Evolutionary conservation across 441 rosid species (phyloP).

Genomic region (Corymbia citriodora): DNA sequence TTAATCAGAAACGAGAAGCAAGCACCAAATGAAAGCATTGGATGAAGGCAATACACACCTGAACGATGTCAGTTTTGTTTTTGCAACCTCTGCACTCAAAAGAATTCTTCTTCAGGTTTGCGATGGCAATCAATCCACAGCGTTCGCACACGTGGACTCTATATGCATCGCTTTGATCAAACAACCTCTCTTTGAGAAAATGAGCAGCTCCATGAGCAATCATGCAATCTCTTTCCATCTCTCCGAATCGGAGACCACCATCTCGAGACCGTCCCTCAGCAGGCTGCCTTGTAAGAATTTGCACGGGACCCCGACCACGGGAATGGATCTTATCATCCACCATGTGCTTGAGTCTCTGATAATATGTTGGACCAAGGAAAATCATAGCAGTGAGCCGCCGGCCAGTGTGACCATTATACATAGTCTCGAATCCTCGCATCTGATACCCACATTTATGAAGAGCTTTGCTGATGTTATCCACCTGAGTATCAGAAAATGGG

Average conservation of each 20-base stretch:
- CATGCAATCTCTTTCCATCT: constrained; percentile 99
- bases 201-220: constrained; percentile 96
- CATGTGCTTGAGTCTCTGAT: constrained; percentile 97
- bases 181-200: constrained; percentile 89
- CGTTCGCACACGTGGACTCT: constrained; percentile 90
- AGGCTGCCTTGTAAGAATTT: constrained; percentile 93
- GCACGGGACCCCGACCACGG: constrained; percentile 97
- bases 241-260: constrained; percentile 97
- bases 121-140: constrained; percentile 93
- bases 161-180: constrained; percentile 97
- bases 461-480: constrained; percentile 97
- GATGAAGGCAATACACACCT: constrained; percentile 29
- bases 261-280: constrained; percentile 97
- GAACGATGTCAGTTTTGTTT: constrained; percentile 89
- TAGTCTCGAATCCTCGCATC: constrained; percentile 97
- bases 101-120: constrained; percentile 84
- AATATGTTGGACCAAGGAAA: constrained; percentile 97
- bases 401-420: constrained; percentile 98
- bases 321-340: constrained; percentile 98
- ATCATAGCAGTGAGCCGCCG: constrained; percentile 85
- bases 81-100: constrained; percentile 98
- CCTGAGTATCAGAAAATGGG: constrained; percentile 33
- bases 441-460: constrained; percentile 98
- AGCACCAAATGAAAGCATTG: not conserved
- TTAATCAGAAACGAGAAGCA: not conserved